phyloP scores from a whole-genome alignment of 768 basidiomycete genomes.

The Thelephora ganbajun region DNA sequence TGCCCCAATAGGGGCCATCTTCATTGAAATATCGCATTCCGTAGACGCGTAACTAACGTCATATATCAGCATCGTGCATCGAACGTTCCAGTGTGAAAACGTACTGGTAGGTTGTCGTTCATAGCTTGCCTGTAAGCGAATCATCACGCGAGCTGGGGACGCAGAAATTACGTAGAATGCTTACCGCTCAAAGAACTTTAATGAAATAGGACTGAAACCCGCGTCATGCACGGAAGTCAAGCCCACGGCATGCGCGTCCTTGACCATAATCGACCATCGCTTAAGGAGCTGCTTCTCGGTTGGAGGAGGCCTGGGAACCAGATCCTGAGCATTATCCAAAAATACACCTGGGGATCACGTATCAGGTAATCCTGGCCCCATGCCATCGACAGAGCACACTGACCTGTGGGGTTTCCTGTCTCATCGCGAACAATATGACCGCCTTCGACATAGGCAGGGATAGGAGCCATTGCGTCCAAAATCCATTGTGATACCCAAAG shows the following conservation, averaged over 20 bases:
- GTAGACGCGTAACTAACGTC: constrained; percentile 44
- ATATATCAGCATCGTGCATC: background rate
- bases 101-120: constrained; percentile 45
- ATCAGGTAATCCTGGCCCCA: background rate
- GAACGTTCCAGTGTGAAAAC: background rate
- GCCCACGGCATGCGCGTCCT: constrained; percentile 56
- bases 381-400: constrained; percentile 8
- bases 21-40: constrained; percentile 67
- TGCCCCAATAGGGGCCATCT: constrained; percentile 59
- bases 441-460: constrained; percentile 63
- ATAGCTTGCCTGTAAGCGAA: constrained; percentile 40
- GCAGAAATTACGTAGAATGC: constrained; percentile 2
- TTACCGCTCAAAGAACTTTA: constrained; percentile 63
- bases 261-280: constrained; percentile 46
- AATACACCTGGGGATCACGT: constrained; percentile 39
- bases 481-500: constrained; percentile 68
- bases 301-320: constrained; percentile 48
- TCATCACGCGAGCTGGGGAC: background rate
- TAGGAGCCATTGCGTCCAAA: constrained; percentile 39
- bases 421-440: constrained; percentile 65
- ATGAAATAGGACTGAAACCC: constrained; percentile 49
- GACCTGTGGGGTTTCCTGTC: constrained; percentile 58
- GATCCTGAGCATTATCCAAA: constrained; percentile 77
- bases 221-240: constrained; percentile 85
- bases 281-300: constrained; percentile 49